Evolutionary conservation across 371 early-diverging fungal genomes (phyloP).

Genomic region (Lichtheimia corymbifera): DNA sequence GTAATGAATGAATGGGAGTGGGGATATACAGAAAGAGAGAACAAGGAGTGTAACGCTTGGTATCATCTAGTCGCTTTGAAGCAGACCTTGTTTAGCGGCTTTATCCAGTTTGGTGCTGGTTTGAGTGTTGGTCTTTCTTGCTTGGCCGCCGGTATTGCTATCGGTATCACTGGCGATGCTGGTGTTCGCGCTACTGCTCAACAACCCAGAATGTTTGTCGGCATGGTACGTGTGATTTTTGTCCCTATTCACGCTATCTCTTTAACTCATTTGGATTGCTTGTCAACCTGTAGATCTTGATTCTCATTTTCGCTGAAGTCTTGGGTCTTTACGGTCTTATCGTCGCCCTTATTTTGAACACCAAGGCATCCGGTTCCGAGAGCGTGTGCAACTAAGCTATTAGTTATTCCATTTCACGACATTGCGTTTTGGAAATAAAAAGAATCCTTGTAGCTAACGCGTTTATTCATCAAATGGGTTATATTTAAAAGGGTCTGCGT

Average conservation of each 20-base stretch:
- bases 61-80: slow-evolving; percentile 48
- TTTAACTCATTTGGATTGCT: slow-evolving; percentile 8
- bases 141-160: slow-evolving; percentile 94
- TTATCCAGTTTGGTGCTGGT: slow-evolving; percentile 93
- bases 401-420: too few relatives aligned
- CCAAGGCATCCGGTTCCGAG: slow-evolving; percentile 63
- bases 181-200: slow-evolving; percentile 90
- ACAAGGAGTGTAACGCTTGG: too few relatives aligned
- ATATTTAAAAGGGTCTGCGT: too few relatives aligned
- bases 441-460: too few relatives aligned
- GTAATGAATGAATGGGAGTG: slow-evolving; percentile 25
- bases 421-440: too few relatives aligned
- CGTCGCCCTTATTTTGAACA: slow-evolving; percentile 95
- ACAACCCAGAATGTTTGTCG: slow-evolving; percentile 93
- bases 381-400: slow-evolving; percentile 27
- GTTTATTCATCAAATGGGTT: too few relatives aligned
- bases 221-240: slow-evolving; percentile 58
- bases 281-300: slow-evolving; percentile 55
- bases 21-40: too few relatives aligned
- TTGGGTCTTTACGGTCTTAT: slow-evolving; percentile 93
- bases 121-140: slow-evolving; percentile 91
- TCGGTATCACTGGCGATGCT: slow-evolving; percentile 97
- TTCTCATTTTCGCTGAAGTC: slow-evolving; percentile 99
- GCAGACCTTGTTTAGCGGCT: slow-evolving; percentile 70
- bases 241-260: background rate